Conservation (phyloP, 2,329 filamentous ascomycete species). For the Aspergillus sp. region DNA sequence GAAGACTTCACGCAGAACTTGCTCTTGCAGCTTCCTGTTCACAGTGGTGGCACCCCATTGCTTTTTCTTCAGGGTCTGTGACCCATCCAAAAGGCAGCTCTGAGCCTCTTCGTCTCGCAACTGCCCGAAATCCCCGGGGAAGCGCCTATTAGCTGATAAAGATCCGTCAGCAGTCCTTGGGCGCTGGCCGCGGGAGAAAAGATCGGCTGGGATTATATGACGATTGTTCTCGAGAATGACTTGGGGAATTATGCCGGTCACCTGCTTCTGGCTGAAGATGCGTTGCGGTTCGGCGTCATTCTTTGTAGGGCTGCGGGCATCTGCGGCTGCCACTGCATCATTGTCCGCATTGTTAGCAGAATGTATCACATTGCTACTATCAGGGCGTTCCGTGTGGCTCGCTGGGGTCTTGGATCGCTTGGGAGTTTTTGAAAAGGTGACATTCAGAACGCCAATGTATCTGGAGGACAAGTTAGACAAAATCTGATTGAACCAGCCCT, state of each 20-base stretch:
- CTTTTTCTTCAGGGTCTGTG: conserved; percentile 46
- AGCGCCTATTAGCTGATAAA: conserved; percentile 22
- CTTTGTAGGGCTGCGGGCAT: conserved; percentile 14
- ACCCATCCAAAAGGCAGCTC: conserved; percentile 17
- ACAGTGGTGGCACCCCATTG: conserved; percentile 89
- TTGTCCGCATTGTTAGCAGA: conserved; percentile 13
- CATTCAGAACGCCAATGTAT: conserved; percentile 96
- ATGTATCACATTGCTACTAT: conserved; percentile 13
- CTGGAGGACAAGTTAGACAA: conserved; percentile 49
- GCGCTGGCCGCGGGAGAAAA: conserved; percentile 66
- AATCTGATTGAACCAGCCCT: not conserved
- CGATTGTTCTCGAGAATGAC: conserved; percentile 93
- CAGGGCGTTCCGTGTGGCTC: conserved; percentile 24
- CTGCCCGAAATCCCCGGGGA: conserved; percentile 22
- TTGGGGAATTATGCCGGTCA: conserved; percentile 74
- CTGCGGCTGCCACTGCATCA: conserved; percentile 15
- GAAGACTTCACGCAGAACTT: conserved; percentile 91
- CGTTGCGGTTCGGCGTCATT: conserved; percentile 45
- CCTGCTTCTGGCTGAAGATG: conserved; percentile 74
- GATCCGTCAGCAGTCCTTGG: conserved; percentile 39
- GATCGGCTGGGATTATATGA: conserved; percentile 84
- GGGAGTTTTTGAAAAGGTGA: conserved; percentile 84
- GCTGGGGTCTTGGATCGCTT: conserved; percentile 58
- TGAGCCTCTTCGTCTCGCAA: conserved; percentile 14
- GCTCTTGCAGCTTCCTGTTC: conserved; percentile 82